Conservation (phyloP, 176 grass and related monocot genomes). For the Dactylis glomerata region DNA sequence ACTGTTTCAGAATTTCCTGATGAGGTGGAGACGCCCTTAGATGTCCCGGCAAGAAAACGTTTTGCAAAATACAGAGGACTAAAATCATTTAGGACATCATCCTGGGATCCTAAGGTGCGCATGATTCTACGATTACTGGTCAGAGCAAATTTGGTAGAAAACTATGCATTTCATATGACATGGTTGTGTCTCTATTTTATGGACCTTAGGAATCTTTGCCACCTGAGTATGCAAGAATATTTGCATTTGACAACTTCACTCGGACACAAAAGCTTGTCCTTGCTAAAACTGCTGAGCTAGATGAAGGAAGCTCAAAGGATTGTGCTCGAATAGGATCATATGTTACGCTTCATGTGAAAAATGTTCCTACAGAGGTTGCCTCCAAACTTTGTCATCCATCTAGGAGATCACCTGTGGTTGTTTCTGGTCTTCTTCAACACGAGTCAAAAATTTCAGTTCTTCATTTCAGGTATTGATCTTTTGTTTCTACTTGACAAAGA, state of each 20-base stretch:
- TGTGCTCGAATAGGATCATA: constrained; percentile 69
- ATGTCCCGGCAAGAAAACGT: constrained; percentile 80
- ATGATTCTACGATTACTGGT: constrained; percentile 11
- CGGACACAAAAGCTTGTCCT: constrained; percentile 78
- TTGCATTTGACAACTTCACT: constrained; percentile 91
- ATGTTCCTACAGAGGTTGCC: constrained; percentile 62
- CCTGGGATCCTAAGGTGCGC: constrained; percentile 91
- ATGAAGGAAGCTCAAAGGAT: constrained; percentile 42
- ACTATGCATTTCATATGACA: constrained; percentile 20
- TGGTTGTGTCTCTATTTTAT: constrained; percentile 31
- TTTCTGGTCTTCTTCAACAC: constrained; percentile 77
- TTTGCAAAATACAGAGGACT: constrained; percentile 96
- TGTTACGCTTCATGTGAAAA: constrained; percentile 72
- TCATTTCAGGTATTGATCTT: constrained; percentile 80
- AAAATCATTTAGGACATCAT: constrained; percentile 91
- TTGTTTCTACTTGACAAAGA: background rate
- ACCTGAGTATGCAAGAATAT: constrained; percentile 85
- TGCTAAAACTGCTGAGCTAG: constrained; percentile 47
- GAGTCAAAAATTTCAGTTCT: constrained; percentile 95
- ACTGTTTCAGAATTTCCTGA: constrained; percentile 88
- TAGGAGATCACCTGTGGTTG: constrained; percentile 52
- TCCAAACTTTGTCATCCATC: constrained; percentile 62
- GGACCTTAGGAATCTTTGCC: constrained; percentile 87
- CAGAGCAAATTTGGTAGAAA: background rate
- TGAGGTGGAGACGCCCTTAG: constrained; percentile 94